phyloP scores from a whole-genome alignment of 73 alveolate genomes.

The Tetrahymena malaccensis region DNA sequence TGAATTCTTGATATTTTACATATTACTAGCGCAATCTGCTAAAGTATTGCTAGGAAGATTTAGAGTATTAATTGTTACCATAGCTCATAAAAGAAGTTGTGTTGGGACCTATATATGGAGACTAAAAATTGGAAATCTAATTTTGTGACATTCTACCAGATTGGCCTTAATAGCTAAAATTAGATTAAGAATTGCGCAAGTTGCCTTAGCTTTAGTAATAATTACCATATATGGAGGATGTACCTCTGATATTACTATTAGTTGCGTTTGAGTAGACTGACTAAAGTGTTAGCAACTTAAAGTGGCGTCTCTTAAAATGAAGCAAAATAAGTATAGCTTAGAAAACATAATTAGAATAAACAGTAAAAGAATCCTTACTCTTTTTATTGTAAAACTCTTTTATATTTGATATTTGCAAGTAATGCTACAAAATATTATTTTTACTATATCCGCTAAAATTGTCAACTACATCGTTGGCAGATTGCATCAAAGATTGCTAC shows the following conservation, averaged over 20 bases:
- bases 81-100: background rate
- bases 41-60: background rate
- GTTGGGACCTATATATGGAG: background rate
- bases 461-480: background rate
- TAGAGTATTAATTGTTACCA: background rate
- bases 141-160: background rate
- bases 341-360: background rate
- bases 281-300: background rate
- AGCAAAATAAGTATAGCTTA: background rate
- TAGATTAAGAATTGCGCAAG: background rate
- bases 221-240: background rate
- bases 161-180: background rate
- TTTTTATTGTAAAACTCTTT: background rate
- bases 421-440: background rate
- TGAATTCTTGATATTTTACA: background rate
- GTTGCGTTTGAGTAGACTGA: background rate
- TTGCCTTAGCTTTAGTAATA: background rate
- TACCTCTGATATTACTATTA: background rate
- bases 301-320: background rate
- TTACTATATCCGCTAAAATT: background rate
- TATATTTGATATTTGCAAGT: background rate
- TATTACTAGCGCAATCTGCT: background rate
- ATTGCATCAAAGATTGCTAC: background rate
- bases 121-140: background rate
- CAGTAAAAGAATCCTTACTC: background rate